These are phyloP conservation scores for Pontederia paniculata DNA, from an alignment of 176 grass and related monocot genomes.

Conservation along the genomic window DNA sequence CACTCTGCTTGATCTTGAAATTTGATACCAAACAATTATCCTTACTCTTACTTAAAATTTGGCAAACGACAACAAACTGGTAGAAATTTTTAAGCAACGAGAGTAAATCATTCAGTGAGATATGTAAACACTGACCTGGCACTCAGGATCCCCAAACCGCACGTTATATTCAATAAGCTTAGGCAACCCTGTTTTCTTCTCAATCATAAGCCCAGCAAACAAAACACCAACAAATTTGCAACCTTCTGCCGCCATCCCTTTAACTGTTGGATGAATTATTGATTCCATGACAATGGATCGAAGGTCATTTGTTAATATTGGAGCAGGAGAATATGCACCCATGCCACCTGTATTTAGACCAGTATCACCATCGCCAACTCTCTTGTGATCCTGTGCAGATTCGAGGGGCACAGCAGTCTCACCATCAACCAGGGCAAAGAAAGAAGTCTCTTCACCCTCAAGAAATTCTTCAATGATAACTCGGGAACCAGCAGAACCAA, in stretches of 20 bases:
- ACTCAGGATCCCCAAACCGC: constrained; percentile 73
- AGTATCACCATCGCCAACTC: constrained; percentile 73
- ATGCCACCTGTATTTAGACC: constrained; percentile 87
- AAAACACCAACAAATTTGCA: constrained; percentile 74
- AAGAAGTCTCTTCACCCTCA: constrained; percentile 81
- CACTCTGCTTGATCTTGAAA: too few species aligned
- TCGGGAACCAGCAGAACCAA: constrained; percentile 60
- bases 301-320: constrained; percentile 49
- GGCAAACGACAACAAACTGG: too few species aligned
- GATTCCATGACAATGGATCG: constrained; percentile 42
- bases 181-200: constrained; percentile 64
- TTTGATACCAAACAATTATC: too few species aligned
- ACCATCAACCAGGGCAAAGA: constrained; percentile 82
- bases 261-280: constrained; percentile 72
- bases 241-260: constrained; percentile 71
- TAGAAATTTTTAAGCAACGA: constrained; percentile 12
- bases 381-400: constrained; percentile 82
- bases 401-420: constrained; percentile 64
- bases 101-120: not conserved
- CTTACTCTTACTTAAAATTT: too few species aligned
- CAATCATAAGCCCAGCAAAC: constrained; percentile 82
- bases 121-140: constrained; percentile 40
- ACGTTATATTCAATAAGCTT: constrained; percentile 88
- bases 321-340: constrained; percentile 91
- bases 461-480: constrained; percentile 67